These are phyloP conservation scores for Mucor velutinosus DNA, from an alignment of 371 early-diverging fungal genomes.

Conservation along the genomic window DNA sequence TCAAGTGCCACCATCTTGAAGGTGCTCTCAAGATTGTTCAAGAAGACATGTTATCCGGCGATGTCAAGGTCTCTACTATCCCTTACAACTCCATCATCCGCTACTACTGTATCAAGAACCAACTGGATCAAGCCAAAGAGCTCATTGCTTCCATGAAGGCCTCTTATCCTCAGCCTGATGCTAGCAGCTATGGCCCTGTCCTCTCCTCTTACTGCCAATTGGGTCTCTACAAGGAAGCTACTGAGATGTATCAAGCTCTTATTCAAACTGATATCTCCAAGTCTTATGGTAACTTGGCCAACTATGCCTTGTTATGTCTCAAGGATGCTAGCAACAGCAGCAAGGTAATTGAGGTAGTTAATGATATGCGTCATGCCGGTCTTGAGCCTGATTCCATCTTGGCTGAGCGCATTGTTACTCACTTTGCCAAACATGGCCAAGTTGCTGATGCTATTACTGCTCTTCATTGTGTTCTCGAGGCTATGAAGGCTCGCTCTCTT, in stretches of 20 bases:
- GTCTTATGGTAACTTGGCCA: conserved; percentile 52
- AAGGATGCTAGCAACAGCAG: conserved; percentile 12
- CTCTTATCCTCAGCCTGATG: conserved; percentile 39
- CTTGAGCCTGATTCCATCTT: conserved; percentile 47
- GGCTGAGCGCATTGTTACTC: conserved; percentile 32
- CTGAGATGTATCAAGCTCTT: conserved; percentile 34
- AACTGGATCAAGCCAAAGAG: conserved; percentile 33
- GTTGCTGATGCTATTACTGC: conserved; percentile 25
- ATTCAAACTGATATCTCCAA: conserved; percentile 45
- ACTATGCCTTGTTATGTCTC: conserved; percentile 47
- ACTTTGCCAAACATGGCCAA: conserved; percentile 21
- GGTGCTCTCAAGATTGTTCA: conserved; percentile 49
- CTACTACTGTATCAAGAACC: conserved; percentile 37
- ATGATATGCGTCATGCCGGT: conserved; percentile 39
- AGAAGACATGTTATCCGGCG: conserved; percentile 35
- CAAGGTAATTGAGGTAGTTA: conserved; percentile 19
- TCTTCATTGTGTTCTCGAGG: conserved; percentile 23
- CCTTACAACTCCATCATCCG: conserved; percentile 55
- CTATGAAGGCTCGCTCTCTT: conserved; percentile 32
- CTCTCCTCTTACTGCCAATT: conserved; percentile 46
- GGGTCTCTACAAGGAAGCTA: conserved; percentile 25
- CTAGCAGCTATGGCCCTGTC: conserved; percentile 52
- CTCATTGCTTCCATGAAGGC: conserved; percentile 32
- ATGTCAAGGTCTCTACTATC: conserved; percentile 40
- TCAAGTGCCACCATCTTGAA: conserved; percentile 40